These are phyloP conservation scores for Trametes cubensis DNA, from an alignment of 768 basidiomycete species.

Conservation along the genomic window DNA sequence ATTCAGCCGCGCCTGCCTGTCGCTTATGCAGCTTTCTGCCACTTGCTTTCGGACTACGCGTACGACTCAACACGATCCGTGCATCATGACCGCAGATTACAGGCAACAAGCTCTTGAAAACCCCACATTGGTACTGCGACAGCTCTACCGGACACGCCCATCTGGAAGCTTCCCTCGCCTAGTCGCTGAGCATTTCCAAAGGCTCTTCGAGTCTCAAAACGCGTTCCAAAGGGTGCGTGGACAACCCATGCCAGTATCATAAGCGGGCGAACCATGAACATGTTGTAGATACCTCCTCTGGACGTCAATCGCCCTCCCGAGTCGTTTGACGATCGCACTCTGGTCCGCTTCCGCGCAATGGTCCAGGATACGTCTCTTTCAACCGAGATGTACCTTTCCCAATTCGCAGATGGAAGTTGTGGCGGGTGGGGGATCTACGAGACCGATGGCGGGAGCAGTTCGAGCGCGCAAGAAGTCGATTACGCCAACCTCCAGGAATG, in stretches of 20 bases:
- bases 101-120: slow-evolving; percentile 52
- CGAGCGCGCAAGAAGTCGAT: slow-evolving; percentile 37
- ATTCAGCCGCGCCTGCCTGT: slow-evolving; percentile 4
- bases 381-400: slow-evolving; percentile 71
- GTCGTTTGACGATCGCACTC: slow-evolving; percentile 50
- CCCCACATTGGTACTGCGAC: slow-evolving; percentile 51
- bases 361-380: slow-evolving; percentile 80
- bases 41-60: not conserved
- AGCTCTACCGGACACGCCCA: slow-evolving; percentile 39
- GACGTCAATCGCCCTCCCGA: slow-evolving; percentile 51
- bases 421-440: slow-evolving; percentile 76
- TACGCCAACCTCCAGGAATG: slow-evolving; percentile 62
- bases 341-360: slow-evolving; percentile 78
- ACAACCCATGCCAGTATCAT: not conserved
- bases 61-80: not conserved
- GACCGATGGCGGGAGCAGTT: slow-evolving; percentile 30
- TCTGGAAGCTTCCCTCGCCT: slow-evolving; percentile 33
- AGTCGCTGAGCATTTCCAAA: slow-evolving; percentile 36
- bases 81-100: slow-evolving; percentile 54
- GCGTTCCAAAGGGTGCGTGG: slow-evolving; percentile 32
- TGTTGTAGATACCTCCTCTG: slow-evolving; percentile 59
- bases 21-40: not conserved
- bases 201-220: slow-evolving; percentile 32
- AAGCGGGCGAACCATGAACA: slow-evolving; percentile 3
- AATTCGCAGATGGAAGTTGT: slow-evolving; percentile 42